Evolutionary conservation across 257 asterid genomes (phyloP).

Genomic region (Capsicum chinense): DNA sequence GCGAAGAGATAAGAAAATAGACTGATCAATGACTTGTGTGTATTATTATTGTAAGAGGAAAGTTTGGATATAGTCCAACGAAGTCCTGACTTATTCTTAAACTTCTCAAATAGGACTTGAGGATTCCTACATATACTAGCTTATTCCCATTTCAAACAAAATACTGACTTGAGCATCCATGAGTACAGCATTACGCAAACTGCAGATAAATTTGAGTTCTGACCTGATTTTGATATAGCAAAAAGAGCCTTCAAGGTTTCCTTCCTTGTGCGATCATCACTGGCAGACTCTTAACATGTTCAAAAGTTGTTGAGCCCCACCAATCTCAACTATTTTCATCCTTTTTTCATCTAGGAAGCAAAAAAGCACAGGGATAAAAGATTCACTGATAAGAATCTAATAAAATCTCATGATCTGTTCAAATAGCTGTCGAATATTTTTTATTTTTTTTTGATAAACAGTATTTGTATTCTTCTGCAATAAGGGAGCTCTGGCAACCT

Average conservation of each 20-base stretch:
- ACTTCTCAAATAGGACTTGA: background rate
- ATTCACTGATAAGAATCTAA: background rate
- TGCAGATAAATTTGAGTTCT: slow-evolving; percentile 23
- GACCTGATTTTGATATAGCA: slow-evolving; percentile 89
- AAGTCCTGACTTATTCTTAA: background rate
- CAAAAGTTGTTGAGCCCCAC: slow-evolving; percentile 68
- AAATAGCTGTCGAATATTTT: background rate
- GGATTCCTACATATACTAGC: slow-evolving; percentile 12
- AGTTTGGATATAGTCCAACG: background rate
- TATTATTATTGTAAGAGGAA: background rate
- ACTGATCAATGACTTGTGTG: slow-evolving; percentile 2
- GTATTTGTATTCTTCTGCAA: too few species aligned
- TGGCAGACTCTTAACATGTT: slow-evolving; percentile 72
- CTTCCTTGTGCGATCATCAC: slow-evolving; percentile 78
- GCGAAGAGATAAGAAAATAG: slow-evolving; percentile 1
- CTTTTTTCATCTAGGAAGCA: slow-evolving; percentile 63
- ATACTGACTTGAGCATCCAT: slow-evolving; percentile 1
- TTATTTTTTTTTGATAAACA: too few species aligned
- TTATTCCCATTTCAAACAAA: background rate
- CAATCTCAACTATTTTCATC: slow-evolving; percentile 71
- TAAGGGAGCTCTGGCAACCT: too few species aligned
- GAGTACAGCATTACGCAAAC: slow-evolving; percentile 4
- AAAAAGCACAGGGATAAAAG: background rate
- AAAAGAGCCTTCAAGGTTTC: slow-evolving; percentile 86
- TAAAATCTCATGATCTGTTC: background rate